Evolutionary conservation across 352 stramenopile genomes (phyloP).

Genomic region (Globisporangium solare): DNA sequence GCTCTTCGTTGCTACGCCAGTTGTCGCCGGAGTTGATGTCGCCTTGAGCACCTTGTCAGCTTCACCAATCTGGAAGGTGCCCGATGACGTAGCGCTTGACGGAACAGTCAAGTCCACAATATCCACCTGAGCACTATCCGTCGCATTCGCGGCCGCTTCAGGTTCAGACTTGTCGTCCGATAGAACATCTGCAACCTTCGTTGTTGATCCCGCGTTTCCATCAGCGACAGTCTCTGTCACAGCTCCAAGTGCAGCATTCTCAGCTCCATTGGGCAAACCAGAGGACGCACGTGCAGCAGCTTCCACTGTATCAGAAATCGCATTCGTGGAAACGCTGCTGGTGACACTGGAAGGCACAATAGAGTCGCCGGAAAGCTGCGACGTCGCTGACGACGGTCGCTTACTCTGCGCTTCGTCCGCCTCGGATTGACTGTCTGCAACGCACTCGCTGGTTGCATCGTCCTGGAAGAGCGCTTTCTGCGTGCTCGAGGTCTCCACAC

Average conservation of each 20-base stretch:
- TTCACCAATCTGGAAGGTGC: not conserved
- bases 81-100: not conserved
- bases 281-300: not conserved
- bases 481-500: conserved; percentile 1
- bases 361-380: conserved; percentile 4
- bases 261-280: not conserved
- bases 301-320: not conserved
- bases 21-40: conserved; percentile 7
- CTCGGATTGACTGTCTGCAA: conserved; percentile 33
- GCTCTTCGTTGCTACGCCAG: conserved; percentile 13
- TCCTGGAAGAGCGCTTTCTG: conserved; percentile 19
- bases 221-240: not conserved
- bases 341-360: conserved; percentile 2
- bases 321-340: not conserved
- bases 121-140: not conserved
- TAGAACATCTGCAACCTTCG: not conserved
- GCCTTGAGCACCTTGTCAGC: not conserved
- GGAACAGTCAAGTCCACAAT: not conserved
- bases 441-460: conserved; percentile 20
- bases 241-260: not conserved
- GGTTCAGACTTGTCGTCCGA: too few species aligned
- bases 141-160: not conserved
- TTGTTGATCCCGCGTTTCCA: not conserved
- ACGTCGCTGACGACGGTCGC: not conserved
- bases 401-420: conserved; percentile 19